A percentile compares a stretch with the other conserved stretches of the same genome.
Conservation (phyloP, 192 early-diverging fungal genomes). For the Backusella morwellensis region DNA sequence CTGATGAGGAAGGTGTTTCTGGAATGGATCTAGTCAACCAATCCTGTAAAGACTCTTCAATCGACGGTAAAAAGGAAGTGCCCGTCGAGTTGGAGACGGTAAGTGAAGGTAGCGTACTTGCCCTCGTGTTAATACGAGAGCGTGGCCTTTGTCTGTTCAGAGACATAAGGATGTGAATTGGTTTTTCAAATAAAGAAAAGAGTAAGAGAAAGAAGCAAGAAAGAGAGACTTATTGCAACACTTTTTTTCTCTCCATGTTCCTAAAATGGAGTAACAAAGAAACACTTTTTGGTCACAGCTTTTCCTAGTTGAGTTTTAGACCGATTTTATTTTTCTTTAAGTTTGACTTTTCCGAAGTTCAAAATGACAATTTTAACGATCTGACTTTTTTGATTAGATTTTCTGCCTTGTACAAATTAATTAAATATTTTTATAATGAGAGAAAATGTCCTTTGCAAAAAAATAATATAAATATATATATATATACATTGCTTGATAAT, state of each 20-base stretch:
- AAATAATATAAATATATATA: background rate
- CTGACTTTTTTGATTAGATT: background rate
- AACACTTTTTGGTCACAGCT: background rate
- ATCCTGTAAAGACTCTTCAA: slow-evolving; percentile 21
- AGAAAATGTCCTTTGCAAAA: background rate
- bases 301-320: background rate
- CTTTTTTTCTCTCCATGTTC: background rate
- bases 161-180: background rate
- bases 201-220: background rate
- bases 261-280: slow-evolving; percentile 1
- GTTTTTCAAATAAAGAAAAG: slow-evolving; percentile 3
- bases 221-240: background rate
- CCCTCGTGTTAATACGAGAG: slow-evolving; percentile 5
- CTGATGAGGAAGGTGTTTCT: slow-evolving; percentile 14
- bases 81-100: background rate
- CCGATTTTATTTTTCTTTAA: background rate
- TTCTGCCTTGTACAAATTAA: background rate
- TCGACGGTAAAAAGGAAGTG: background rate
- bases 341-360: background rate
- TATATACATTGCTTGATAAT: background rate
- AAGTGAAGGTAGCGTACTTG: slow-evolving; percentile 6
- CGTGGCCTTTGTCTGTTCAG: slow-evolving; percentile 17
- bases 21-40: slow-evolving; percentile 24
- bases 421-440: background rate
- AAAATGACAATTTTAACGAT: background rate